phyloP scores from a whole-genome alignment of 164 flowering plant genomes.

The Piper longum region DNA sequence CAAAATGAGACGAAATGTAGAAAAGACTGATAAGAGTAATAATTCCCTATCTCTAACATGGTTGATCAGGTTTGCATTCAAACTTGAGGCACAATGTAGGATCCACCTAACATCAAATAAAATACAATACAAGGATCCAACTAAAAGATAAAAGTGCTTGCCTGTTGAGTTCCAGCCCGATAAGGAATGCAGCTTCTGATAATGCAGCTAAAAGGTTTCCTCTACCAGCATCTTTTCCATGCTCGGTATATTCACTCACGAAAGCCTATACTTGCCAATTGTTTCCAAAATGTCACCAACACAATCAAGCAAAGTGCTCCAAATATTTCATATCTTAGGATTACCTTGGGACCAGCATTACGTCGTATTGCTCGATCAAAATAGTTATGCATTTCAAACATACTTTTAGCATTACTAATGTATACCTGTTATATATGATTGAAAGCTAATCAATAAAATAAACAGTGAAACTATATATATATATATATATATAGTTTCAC shows the following conservation, averaged over 20 bases:
- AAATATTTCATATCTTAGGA: neutral
- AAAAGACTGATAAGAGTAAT: too few species aligned
- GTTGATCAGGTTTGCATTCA: too few species aligned
- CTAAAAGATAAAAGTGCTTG: conserved; percentile 2
- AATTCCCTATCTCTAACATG: too few species aligned
- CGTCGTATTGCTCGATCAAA: conserved; percentile 48
- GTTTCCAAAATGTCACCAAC: neutral
- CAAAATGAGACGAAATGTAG: too few species aligned
- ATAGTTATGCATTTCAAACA: conserved; percentile 35
- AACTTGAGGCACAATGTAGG: too few species aligned
- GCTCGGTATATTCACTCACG: conserved; percentile 42
- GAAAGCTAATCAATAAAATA: neutral
- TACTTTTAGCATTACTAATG: conserved; percentile 29
- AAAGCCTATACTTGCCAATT: conserved; percentile 39
- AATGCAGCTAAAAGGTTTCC: conserved; percentile 79
- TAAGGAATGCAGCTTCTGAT: conserved; percentile 84
- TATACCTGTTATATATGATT: conserved; percentile 31
- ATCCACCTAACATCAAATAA: too few species aligned
- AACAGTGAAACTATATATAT: neutral
- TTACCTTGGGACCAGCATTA: conserved; percentile 69
- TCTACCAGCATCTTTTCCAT: conserved; percentile 63
- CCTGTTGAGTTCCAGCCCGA: conserved; percentile 90
- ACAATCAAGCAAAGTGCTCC: neutral
- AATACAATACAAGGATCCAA: too few species aligned
- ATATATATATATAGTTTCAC: neutral